Base-by-base conservation (phyloP, 371 early-diverging fungal species). In the Saksenaea oblongispora region DNA sequence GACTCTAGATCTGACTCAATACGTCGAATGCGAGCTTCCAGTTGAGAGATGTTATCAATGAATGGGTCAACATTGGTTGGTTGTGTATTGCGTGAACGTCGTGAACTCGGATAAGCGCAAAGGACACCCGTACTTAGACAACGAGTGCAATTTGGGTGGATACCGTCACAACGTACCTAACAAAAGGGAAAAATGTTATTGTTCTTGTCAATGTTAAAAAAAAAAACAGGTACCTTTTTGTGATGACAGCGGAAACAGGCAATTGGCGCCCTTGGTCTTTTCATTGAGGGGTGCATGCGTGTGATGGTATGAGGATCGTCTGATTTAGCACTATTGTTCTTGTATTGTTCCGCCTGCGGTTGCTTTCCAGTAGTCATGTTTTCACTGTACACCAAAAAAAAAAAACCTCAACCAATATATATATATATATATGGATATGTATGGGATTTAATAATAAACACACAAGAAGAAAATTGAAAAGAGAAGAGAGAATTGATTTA, bases 131-230 rank as follows among this genome's bases (percentile, higher is more conserved):
- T 76, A 14, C 73, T 64, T 7, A 72, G 47, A 37, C 80, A 79
- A 54, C 80, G 61, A 47, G 73, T 71, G 58, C 80, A 79, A 27
- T 76, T 79, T 13, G 80, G 80, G 51, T 71, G 76, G 13, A 58
- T 58, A 11, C 80, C 80, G 58, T 79, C 77, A 53, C 80, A 79
- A 15, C 80, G 80, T 1, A 79, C 79, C 78, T 78, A 28, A n/a
- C 0, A 8, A 24, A 34, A 24, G 11, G 26, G 42, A 14, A 39
- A 18, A 9, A 26, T 8, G n/a, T 47, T 28, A 28, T 37, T 54
- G 17, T 57, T 17, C n/a, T 59, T 54, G 8, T 27, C 51, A 51
- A 44, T 28, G 34, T 39, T 39, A 39, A 63, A 27, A 63, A 41
- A 47, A 44, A 27, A 1, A 3, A 18, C 5, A 7, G n/a, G 18